These are phyloP conservation scores for Thielaviopsis musarum DNA, from an alignment of 2,329 filamentous ascomycete species.

Conservation along the genomic window DNA sequence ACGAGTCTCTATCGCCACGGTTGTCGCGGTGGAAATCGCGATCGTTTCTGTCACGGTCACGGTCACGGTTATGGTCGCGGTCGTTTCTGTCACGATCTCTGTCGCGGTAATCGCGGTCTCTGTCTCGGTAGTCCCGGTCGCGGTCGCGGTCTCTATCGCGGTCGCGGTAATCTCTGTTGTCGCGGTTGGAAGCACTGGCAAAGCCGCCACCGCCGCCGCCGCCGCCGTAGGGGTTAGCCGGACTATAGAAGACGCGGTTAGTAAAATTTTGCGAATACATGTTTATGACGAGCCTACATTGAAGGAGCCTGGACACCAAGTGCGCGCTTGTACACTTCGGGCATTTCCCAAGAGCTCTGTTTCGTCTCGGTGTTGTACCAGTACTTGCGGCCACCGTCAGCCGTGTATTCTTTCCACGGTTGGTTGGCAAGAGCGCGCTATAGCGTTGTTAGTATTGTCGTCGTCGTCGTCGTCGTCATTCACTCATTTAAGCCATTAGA, in stretches of 20 bases:
- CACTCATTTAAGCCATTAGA: neutral
- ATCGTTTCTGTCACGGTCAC: conserved; percentile 23
- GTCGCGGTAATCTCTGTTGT: conserved; percentile 19
- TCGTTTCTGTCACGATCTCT: conserved; percentile 14
- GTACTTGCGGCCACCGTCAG: conserved; percentile 76
- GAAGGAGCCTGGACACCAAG: conserved; percentile 33
- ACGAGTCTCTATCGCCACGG: conserved; percentile 21
- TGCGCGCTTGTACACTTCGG: conserved; percentile 62
- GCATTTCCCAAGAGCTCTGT: conserved; percentile 89
- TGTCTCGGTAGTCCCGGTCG: conserved; percentile 15
- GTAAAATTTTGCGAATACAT: neutral
- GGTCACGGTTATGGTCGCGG: conserved; percentile 23
- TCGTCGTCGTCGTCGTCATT: neutral
- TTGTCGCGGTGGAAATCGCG: conserved; percentile 13
- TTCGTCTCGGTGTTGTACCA: conserved; percentile 91
- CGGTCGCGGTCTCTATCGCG: conserved; percentile 16
- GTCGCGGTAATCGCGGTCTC: conserved; percentile 15
- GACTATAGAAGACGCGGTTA: neutral
- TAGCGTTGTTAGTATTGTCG: neutral
- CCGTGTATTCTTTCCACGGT: conserved; percentile 85
- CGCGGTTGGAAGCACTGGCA: conserved; percentile 16
- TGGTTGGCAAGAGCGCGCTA: conserved; percentile 67
- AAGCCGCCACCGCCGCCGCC: conserved; percentile 16
- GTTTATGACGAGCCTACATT: neutral
- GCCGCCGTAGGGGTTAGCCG: conserved; percentile 26